Conservation (phyloP, 1,284 basidiomycete species). For the Pyrrhoderma lamaoense region DNA sequence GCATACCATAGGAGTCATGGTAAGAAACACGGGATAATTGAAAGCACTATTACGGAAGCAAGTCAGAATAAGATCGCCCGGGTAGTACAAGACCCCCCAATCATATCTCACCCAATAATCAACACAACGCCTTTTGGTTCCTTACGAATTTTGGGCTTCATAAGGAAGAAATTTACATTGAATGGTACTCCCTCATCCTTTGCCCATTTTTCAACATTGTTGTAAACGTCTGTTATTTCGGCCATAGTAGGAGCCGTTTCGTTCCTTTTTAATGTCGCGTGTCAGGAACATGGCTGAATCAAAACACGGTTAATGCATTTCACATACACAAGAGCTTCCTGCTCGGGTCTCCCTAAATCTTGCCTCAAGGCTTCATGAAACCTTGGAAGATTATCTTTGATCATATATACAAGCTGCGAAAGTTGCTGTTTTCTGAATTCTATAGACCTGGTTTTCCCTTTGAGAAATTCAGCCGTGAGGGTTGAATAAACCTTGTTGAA, state of each 20-base stretch:
- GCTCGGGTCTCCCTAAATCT: constrained; percentile 50
- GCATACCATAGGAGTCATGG: constrained; percentile 48
- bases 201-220: constrained; percentile 70
- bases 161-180: constrained; percentile 43
- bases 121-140: constrained; percentile 72
- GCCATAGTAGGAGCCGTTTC: constrained; percentile 47
- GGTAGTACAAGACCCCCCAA: neutral
- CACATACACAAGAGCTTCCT: constrained; percentile 53
- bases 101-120: constrained; percentile 36
- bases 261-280: constrained; percentile 32
- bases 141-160: constrained; percentile 62
- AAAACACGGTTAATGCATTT: neutral
- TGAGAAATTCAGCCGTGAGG: constrained; percentile 44
- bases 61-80: neutral
- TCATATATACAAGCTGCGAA: constrained; percentile 54
- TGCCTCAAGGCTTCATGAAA: constrained; percentile 47
- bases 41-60: constrained; percentile 37
- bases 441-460: constrained; percentile 53
- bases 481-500: constrained; percentile 43
- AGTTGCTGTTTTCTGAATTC: constrained; percentile 62
- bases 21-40: constrained; percentile 48
- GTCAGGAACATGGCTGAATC: no score
- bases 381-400: constrained; percentile 55
- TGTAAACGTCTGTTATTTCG: constrained; percentile 60
- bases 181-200: constrained; percentile 58